phyloP scores from a whole-genome alignment of 176 grass and related monocot species.

The Areca catechu region DNA sequence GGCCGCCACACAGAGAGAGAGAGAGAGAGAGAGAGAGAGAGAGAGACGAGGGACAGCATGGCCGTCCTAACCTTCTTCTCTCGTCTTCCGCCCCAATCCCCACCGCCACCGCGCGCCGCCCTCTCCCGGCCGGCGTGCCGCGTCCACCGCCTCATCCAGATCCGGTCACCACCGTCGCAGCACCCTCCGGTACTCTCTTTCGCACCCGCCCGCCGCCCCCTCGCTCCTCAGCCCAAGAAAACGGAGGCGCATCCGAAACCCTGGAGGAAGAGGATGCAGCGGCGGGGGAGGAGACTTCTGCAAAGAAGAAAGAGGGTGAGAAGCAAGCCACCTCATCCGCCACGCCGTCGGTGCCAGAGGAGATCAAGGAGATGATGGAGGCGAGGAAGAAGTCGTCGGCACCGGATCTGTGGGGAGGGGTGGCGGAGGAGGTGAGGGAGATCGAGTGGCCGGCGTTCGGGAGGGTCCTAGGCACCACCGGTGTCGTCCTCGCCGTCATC shows the following conservation, averaged over 20 bases:
- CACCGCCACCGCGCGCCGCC: slow-evolving; percentile 29
- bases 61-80: too few relatives aligned
- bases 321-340: slow-evolving; percentile 11
- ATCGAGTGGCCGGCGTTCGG: slow-evolving; percentile 75
- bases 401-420: slow-evolving; percentile 32
- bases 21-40: too few relatives aligned
- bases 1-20: too few relatives aligned
- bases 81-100: too few relatives aligned
- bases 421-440: slow-evolving; percentile 14
- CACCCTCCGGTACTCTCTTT: slow-evolving; percentile 14
- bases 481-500: slow-evolving; percentile 82
- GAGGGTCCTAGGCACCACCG: slow-evolving; percentile 85
- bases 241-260: slow-evolving; percentile 8
- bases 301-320: background rate
- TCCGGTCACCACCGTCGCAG: background rate
- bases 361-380: slow-evolving; percentile 80
- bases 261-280: slow-evolving; percentile 8
- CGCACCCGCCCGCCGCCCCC: background rate
- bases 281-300: background rate
- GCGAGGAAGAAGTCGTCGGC: slow-evolving; percentile 39
- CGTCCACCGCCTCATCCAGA: background rate
- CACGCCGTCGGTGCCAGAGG: slow-evolving; percentile 35
- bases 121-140: slow-evolving; percentile 30
- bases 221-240: background rate
- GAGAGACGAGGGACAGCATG: too few relatives aligned